Conservation (phyloP, 306 rosid genomes). For the Cicer cuneatum region DNA sequence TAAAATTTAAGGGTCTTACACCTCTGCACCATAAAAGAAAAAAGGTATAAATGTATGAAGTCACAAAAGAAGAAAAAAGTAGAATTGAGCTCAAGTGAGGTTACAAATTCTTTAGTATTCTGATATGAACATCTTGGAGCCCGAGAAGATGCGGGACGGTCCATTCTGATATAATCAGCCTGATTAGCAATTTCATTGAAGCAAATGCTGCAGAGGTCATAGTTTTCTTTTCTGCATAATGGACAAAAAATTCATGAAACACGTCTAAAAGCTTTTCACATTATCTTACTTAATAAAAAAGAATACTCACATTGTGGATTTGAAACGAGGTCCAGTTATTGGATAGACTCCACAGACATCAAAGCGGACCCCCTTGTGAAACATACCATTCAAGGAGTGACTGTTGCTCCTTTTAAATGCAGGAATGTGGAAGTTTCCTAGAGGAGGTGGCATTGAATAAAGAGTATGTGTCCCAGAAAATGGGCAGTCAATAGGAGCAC, state of each 20-base stretch:
- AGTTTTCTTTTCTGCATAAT: slow-evolving; percentile 73
- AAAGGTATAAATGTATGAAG: slow-evolving; percentile 20
- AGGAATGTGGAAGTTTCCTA: slow-evolving; percentile 29
- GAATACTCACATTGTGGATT: slow-evolving; percentile 77
- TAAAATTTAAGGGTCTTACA: too few relatives aligned
- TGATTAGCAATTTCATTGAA: slow-evolving; percentile 61
- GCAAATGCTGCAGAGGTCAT: slow-evolving; percentile 86
- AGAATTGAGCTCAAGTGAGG: slow-evolving; percentile 16
- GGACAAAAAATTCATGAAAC: not conserved
- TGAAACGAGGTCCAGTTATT: slow-evolving; percentile 90
- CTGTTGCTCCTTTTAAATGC: slow-evolving; percentile 58
- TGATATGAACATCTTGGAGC: slow-evolving; percentile 42
- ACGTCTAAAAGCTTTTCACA: not conserved
- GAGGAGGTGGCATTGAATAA: slow-evolving; percentile 27
- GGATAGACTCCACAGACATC: slow-evolving; percentile 95
- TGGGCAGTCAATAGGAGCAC: slow-evolving; percentile 55
- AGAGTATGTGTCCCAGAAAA: slow-evolving; percentile 48
- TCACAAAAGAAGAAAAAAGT: not conserved
- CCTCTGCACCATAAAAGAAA: slow-evolving; percentile 47
- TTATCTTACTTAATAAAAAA: slow-evolving; percentile 10
- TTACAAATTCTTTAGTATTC: slow-evolving; percentile 44
- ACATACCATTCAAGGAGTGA: slow-evolving; percentile 62
- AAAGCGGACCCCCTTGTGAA: slow-evolving; percentile 84
- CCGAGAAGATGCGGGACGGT: slow-evolving; percentile 58
- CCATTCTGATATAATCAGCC: slow-evolving; percentile 70